phyloP scores from a whole-genome alignment of 2,329 filamentous ascomycete genomes.

The Grosmannia penicillata region DNA sequence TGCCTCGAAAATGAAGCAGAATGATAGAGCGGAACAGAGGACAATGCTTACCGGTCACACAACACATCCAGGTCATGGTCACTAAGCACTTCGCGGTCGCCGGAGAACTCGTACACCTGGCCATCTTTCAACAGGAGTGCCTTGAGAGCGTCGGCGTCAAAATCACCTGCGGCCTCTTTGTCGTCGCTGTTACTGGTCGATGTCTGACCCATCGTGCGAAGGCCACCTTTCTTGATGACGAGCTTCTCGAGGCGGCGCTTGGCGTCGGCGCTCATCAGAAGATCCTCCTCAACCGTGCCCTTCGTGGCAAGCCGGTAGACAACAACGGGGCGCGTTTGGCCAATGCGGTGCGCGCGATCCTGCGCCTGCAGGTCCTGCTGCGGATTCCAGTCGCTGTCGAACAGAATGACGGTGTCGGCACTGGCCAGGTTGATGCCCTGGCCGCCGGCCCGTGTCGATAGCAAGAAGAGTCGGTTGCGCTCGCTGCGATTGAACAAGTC shows the following conservation, averaged over 20 bases:
- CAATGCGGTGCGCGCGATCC: conserved; percentile 88
- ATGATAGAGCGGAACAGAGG: not conserved
- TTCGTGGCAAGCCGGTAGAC: conserved; percentile 90
- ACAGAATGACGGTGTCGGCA: conserved; percentile 85
- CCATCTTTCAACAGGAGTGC: conserved; percentile 59
- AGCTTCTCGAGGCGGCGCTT: conserved; percentile 88
- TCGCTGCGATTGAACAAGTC: conserved; percentile 54
- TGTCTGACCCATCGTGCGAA: conserved; percentile 53
- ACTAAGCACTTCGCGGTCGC: conserved; percentile 52
- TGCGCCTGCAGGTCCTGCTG: conserved; percentile 95
- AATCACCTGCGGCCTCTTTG: conserved; percentile 24
- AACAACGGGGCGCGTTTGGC: conserved; percentile 80
- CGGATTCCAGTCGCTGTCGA: conserved; percentile 84
- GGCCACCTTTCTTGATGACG: conserved; percentile 86
- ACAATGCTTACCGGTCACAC: conserved; percentile 48
- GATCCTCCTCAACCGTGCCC: conserved; percentile 77
- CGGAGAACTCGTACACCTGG: conserved; percentile 41
- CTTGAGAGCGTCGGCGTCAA: conserved; percentile 47
- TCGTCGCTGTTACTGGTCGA: conserved; percentile 26
- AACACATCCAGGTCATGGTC: conserved; percentile 64
- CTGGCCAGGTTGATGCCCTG: conserved; percentile 89
- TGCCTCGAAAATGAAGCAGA: not conserved
- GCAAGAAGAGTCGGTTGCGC: conserved; percentile 61
- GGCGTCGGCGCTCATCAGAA: conserved; percentile 76
- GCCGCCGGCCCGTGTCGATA: conserved; percentile 82